Evolutionary conservation across 2,329 filamentous ascomycete species (phyloP).

Genomic region (Paracamarosporium sp.): DNA sequence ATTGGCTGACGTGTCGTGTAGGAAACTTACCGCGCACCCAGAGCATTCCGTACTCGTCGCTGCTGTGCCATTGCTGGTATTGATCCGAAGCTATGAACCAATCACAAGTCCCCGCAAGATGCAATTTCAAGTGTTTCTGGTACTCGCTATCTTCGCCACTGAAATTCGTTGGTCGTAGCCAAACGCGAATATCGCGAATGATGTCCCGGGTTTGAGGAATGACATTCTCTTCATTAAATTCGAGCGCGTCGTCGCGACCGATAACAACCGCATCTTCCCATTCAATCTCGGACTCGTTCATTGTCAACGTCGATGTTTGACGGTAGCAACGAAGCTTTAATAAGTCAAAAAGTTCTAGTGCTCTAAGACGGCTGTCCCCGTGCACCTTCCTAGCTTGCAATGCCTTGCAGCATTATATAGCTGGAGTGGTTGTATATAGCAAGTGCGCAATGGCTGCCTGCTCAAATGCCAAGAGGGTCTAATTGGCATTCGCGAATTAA

Average conservation of each 20-base stretch:
- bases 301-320: too few relatives aligned
- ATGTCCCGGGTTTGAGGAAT: background rate
- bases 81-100: background rate
- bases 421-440: too few relatives aligned
- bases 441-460: too few relatives aligned
- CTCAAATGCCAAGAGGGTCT: too few relatives aligned
- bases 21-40: conserved; percentile 45
- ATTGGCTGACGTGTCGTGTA: too few relatives aligned
- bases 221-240: background rate
- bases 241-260: background rate
- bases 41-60: conserved; percentile 16
- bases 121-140: conserved; percentile 1
- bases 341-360: too few relatives aligned
- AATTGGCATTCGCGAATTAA: too few relatives aligned
- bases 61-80: conserved; percentile 18
- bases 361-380: too few relatives aligned
- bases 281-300: too few relatives aligned
- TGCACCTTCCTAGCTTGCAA: too few relatives aligned
- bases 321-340: too few relatives aligned
- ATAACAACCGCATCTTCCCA: background rate
- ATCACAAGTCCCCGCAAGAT: conserved; percentile 1
- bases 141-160: background rate
- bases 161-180: conserved; percentile 4
- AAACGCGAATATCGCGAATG: conserved; percentile 2
- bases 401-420: too few relatives aligned